A percentile compares a stretch with the other conserved stretches of the same genome.
Evolutionary conservation across 306 rosid species (phyloP).

Genomic region (Quercus parvula): DNA sequence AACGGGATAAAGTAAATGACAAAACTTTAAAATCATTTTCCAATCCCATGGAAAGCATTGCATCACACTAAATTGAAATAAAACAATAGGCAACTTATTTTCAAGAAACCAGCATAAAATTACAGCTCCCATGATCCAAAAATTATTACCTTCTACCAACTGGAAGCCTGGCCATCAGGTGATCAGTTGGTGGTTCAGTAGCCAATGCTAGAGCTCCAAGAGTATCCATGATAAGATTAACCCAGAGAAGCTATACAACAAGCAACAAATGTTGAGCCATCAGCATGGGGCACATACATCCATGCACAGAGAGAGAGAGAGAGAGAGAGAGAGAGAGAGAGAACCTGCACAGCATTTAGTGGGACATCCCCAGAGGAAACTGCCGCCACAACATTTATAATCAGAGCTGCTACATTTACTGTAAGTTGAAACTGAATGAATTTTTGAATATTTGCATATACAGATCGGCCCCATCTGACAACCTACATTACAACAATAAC

Average conservation of each 20-base stretch:
- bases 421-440: constrained; percentile 98
- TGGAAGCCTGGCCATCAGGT: constrained; percentile 76
- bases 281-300: constrained; percentile 9
- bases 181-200: constrained; percentile 96
- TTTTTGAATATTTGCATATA: constrained; percentile 95
- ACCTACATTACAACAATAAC: constrained; percentile 43
- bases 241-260: constrained; percentile 87
- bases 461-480: constrained; percentile 96
- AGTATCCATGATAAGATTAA: constrained; percentile 98
- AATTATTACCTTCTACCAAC: constrained; percentile 70
- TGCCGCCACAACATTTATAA: constrained; percentile 85
- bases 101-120: background rate
- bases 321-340: constrained; percentile 12
- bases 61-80: background rate
- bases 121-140: background rate
- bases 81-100: background rate
- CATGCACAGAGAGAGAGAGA: background rate
- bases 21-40: background rate
- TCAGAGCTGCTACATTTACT: constrained; percentile 90
- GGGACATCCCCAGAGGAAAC: constrained; percentile 85
- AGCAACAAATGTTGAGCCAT: constrained; percentile 11
- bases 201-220: constrained; percentile 97
- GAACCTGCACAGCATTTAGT: constrained; percentile 93
- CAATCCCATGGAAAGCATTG: background rate
- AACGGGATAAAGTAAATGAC: background rate